Evolutionary conservation across 2,329 filamentous ascomycete genomes (phyloP), one percentile per base, ranked within the genome.

Genomic region (Beauveria caledonica): DNA sequence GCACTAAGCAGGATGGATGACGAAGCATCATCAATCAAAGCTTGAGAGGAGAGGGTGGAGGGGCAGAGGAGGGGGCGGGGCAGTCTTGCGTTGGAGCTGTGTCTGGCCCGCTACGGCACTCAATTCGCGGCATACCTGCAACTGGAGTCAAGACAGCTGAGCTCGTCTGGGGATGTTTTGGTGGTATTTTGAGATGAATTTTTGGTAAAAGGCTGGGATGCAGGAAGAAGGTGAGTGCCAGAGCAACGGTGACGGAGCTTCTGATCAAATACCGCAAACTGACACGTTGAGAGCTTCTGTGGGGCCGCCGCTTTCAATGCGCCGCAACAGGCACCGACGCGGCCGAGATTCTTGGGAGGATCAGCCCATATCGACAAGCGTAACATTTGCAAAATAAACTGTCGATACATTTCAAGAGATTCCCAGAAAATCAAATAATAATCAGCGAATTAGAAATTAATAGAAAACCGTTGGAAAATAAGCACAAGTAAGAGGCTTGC

Each of bases 31-130:
- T 45, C 40, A 59, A 51, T 58, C 56, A 51, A 42, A 50, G 56
- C 49, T 59, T 36, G 57, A 53, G 48, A 53, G 33, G 42, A 42
- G 48, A 46, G n/a, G 29, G 29, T 60, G 50, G 58, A 54, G 58
- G 58, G 58, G 58, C 50, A 48, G 57, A 52, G 45, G 58, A 60
- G 58, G 58, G 58, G 58, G 58, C 58, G 58, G 58, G 58, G 58
- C 36, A 60, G n/a, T 17, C 5, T 9, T 44, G 33, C 55, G 17
- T 51, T 27, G 23, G 39, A 42, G 33, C 21, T n/a, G 46, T 19
- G n/a, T 15, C 10, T 42, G 21, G 45, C 17, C n/a, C 13, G 36
- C 23, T 50, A 40, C 25, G 21, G 39, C 19, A 40, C 29, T 23
- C 15, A 48, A 39, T 40, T 3, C 29, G 23, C 50, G n/a, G 52